phyloP scores from a whole-genome alignment of 2,329 filamentous ascomycete genomes.

The Hyphodiscus sp. region DNA sequence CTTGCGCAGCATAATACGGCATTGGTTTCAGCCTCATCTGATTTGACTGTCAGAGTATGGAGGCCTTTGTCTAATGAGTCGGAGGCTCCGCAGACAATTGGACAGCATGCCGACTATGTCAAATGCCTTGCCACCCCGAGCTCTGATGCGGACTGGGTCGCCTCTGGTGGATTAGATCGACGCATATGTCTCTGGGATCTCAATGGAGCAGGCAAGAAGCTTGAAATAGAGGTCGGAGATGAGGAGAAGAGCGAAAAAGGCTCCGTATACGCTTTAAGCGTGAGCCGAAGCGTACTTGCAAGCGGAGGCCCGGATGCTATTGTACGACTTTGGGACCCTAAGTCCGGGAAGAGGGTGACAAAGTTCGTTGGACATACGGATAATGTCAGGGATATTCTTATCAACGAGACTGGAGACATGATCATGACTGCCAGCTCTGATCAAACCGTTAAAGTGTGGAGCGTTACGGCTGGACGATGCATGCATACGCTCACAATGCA shows the following conservation, averaged over 20 bases:
- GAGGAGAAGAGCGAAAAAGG: conserved; percentile 86
- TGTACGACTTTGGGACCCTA: conserved; percentile 85
- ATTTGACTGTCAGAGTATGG: conserved; percentile 71
- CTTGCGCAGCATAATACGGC: conserved; percentile 59
- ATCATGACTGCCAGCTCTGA: conserved; percentile 94
- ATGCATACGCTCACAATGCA: conserved; percentile 99
- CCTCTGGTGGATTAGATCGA: conserved; percentile 86
- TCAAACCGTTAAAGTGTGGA: conserved; percentile 97
- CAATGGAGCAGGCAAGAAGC: conserved; percentile 74
- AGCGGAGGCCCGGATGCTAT: conserved; percentile 93
- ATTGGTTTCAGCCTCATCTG: conserved; percentile 66
- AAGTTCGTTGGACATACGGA: conserved; percentile 97
- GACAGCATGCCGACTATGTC: conserved; percentile 91
- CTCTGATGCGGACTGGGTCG: conserved; percentile 72
- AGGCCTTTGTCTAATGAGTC: conserved; percentile 61
- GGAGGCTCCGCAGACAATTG: conserved; percentile 71
- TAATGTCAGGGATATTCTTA: conserved; percentile 83
- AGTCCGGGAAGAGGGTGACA: conserved; percentile 81
- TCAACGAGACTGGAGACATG: conserved; percentile 82
- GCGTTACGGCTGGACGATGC: conserved; percentile 86
- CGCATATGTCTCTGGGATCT: conserved; percentile 93
- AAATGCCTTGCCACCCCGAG: conserved; percentile 83
- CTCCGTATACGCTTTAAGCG: conserved; percentile 86
- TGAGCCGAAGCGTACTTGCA: conserved; percentile 73
- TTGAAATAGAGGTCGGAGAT: conserved; percentile 79